phyloP scores from a whole-genome alignment of 108 stramenopile species.

The Cyclostephanos tholiformis region DNA sequence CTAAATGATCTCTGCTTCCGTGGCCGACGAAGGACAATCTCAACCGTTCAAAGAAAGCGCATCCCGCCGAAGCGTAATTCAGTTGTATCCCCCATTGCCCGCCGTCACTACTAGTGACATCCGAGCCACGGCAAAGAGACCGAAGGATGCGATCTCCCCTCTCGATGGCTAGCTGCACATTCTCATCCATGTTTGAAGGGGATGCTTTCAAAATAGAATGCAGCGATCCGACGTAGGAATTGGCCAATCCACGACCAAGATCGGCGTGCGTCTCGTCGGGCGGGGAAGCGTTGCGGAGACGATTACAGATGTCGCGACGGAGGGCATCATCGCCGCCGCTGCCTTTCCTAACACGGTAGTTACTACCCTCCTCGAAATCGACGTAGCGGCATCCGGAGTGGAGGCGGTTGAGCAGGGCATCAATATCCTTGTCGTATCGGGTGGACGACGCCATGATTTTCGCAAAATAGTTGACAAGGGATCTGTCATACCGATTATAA shows the following conservation, averaged over 20 bases:
- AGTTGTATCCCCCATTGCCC: slow-evolving; percentile 1
- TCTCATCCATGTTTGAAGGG: background rate
- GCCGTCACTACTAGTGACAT: background rate
- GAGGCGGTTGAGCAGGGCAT: slow-evolving; percentile 32
- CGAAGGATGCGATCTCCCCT: slow-evolving; percentile 22
- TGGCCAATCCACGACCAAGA: slow-evolving; percentile 32
- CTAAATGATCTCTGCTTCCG: background rate
- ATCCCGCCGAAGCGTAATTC: slow-evolving; percentile 33
- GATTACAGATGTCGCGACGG: slow-evolving; percentile 1
- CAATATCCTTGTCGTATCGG: slow-evolving; percentile 17
- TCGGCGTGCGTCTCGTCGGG: slow-evolving; percentile 43
- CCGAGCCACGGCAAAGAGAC: slow-evolving; percentile 28
- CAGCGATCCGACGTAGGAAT: slow-evolving; percentile 29
- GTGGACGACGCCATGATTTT: background rate
- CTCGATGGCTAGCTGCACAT: slow-evolving; percentile 7
- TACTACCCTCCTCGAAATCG: slow-evolving; percentile 6
- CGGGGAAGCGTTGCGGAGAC: slow-evolving; percentile 26
- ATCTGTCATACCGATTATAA: no score
- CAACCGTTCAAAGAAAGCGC: slow-evolving; percentile 31
- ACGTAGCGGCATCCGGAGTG: slow-evolving; percentile 38
- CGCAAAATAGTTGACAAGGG: no score
- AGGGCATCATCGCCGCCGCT: background rate
- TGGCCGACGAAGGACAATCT: background rate
- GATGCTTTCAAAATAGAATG: background rate
- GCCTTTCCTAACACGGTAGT: background rate